Conservation (phyloP, 768 basidiomycete genomes). For the Podaxis sp. region DNA sequence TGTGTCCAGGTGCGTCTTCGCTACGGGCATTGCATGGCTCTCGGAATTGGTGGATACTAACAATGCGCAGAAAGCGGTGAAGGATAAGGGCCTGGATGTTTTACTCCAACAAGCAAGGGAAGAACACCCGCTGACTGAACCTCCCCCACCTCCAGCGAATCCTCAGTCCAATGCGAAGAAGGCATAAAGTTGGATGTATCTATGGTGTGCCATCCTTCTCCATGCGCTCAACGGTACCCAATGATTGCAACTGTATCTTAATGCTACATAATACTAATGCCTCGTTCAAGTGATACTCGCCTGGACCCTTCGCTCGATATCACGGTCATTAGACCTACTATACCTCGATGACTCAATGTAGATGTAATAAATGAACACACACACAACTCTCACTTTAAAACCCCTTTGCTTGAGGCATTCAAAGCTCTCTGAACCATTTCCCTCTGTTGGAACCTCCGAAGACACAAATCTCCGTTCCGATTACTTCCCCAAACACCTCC, state of each 20-base stretch:
- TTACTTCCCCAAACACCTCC: conserved; percentile 2
- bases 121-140: conserved; percentile 74
- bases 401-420: too few species aligned
- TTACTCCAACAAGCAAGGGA: conserved; percentile 77
- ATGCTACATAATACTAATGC: too few species aligned
- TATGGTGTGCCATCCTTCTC: background rate
- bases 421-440: too few species aligned
- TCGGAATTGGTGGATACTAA: background rate
- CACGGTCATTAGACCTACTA: too few species aligned
- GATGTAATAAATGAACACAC: background rate
- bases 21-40: background rate
- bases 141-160: conserved; percentile 36
- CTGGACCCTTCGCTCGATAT: too few species aligned
- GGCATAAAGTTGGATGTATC: background rate
- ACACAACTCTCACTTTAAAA: background rate
- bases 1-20: conserved; percentile 74
- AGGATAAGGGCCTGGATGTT: conserved; percentile 72
- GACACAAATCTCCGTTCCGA: background rate
- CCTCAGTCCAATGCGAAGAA: background rate
- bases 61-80: conserved; percentile 65
- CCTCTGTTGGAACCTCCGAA: too few species aligned
- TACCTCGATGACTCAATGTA: too few species aligned
- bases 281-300: too few species aligned
- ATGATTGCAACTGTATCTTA: too few species aligned
- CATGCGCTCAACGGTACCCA: too few species aligned